phyloP scores from a whole-genome alignment of 768 basidiomycete genomes.

The Xerocomus brunneocitrinus region DNA sequence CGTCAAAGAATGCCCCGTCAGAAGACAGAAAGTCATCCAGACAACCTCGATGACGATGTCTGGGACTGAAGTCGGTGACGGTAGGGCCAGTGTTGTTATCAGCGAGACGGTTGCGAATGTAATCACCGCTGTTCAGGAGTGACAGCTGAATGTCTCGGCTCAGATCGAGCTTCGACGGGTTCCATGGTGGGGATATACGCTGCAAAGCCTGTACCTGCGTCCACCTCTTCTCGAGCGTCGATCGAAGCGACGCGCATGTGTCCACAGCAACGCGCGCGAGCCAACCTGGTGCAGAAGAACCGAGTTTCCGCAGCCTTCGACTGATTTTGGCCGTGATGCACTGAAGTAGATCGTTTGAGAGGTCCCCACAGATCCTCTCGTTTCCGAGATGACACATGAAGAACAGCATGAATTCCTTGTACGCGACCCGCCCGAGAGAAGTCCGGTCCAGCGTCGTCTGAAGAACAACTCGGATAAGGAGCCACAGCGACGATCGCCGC shows the following conservation, averaged over 20 bases:
- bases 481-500: conserved; percentile 49
- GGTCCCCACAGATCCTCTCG: background rate
- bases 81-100: background rate
- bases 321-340: conserved; percentile 36
- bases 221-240: conserved; percentile 24
- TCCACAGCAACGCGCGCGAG: conserved; percentile 2
- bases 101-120: background rate
- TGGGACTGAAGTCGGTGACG: background rate
- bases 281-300: conserved; percentile 9
- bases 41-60: background rate
- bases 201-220: conserved; percentile 26
- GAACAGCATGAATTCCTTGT: too few relatives aligned
- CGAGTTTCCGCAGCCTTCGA: conserved; percentile 36
- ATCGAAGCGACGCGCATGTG: conserved; percentile 13
- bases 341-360: conserved; percentile 34
- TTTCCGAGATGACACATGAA: background rate
- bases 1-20: conserved; percentile 7
- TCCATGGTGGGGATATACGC: conserved; percentile 26
- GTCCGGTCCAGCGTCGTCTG: too few relatives aligned
- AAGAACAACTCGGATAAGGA: conserved; percentile 40
- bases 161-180: conserved; percentile 25
- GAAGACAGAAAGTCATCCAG: too few relatives aligned
- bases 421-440: too few relatives aligned
- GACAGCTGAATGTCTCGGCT: too few relatives aligned
- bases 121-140: too few relatives aligned